Evolutionary conservation across 192 early-diverging fungal species (phyloP).

Genomic region (Backusella tarrabulga): DNA sequence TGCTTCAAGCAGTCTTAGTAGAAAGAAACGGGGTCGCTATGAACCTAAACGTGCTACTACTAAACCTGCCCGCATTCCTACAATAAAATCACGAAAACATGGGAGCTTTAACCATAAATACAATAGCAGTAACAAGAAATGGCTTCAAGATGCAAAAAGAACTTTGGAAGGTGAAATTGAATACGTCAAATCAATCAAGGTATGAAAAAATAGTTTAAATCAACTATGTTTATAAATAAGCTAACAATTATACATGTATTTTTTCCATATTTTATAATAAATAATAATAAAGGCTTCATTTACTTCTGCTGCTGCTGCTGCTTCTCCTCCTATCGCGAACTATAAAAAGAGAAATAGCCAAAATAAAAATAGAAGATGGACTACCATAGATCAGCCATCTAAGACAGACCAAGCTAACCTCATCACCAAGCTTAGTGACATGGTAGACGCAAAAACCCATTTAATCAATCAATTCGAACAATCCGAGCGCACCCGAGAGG

Average conservation of each 20-base stretch:
- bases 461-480: constrained; percentile 8
- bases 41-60: not conserved
- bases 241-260: not conserved
- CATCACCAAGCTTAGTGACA: not conserved
- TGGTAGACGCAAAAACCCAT: not conserved
- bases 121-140: not conserved
- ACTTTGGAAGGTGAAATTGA: not conserved
- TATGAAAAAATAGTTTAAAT: not conserved
- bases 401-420: not conserved
- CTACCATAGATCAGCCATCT: not conserved
- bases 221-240: not conserved
- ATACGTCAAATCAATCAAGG: constrained; percentile 1
- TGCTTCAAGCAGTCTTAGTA: not conserved
- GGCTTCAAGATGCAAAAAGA: not conserved
- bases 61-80: not conserved
- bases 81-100: not conserved
- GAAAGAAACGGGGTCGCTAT: not conserved
- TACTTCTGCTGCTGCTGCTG: not conserved
- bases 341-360: not conserved
- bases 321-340: not conserved
- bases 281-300: not conserved
- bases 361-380: constrained; percentile 4
- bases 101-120: not conserved
- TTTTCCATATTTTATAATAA: not conserved
- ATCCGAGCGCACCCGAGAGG: constrained; percentile 1